A percentile compares a stretch with the other conserved stretches of the same genome.
These are phyloP conservation scores for Suhomyces sp. DNA, from an alignment of 805 yeast genomes.

Conservation along the genomic window DNA sequence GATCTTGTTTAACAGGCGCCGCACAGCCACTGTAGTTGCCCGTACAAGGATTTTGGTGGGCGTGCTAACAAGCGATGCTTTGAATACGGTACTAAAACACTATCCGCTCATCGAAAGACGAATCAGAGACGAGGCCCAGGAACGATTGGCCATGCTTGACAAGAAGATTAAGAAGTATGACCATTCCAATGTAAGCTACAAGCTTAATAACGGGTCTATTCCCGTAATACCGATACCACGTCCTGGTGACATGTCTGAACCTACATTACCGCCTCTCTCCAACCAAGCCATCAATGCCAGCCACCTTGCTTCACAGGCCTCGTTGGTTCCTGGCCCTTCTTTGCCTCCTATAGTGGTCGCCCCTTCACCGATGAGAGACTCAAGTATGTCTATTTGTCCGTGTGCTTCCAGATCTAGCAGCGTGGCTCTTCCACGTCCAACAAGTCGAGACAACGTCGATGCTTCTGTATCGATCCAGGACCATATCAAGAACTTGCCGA, in stretches of 20 bases:
- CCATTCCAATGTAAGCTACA: constrained; percentile 24
- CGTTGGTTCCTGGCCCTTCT: constrained; percentile 13
- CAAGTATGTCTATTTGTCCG: constrained; percentile 2
- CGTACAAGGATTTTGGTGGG: constrained; percentile 65
- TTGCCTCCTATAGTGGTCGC: constrained; percentile 15
- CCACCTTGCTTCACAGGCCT: constrained; percentile 10
- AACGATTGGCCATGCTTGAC: constrained; percentile 67
- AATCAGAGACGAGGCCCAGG: constrained; percentile 78
- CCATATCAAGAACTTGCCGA: constrained; percentile 54
- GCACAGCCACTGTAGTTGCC: constrained; percentile 78
- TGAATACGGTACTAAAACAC: constrained; percentile 55
- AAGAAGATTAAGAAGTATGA: constrained; percentile 52
- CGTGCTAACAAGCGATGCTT: constrained; percentile 61
- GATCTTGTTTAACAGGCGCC: constrained; percentile 67
- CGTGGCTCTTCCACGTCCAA: background rate
- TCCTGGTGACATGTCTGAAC: background rate
- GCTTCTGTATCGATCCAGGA: constrained; percentile 56
- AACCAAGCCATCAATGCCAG: constrained; percentile 10
- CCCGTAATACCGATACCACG: background rate
- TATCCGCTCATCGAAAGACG: constrained; percentile 66
- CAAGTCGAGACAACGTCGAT: constrained; percentile 39
- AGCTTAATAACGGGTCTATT: constrained; percentile 3
- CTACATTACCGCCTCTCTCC: constrained; percentile 5
- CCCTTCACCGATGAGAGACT: constrained; percentile 16
- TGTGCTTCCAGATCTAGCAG: constrained; percentile 17